A percentile compares a stretch with the other conserved stretches of the same genome.
phyloP scores from a whole-genome alignment of 176 grass and related monocot genomes.

The Poa annua region DNA sequence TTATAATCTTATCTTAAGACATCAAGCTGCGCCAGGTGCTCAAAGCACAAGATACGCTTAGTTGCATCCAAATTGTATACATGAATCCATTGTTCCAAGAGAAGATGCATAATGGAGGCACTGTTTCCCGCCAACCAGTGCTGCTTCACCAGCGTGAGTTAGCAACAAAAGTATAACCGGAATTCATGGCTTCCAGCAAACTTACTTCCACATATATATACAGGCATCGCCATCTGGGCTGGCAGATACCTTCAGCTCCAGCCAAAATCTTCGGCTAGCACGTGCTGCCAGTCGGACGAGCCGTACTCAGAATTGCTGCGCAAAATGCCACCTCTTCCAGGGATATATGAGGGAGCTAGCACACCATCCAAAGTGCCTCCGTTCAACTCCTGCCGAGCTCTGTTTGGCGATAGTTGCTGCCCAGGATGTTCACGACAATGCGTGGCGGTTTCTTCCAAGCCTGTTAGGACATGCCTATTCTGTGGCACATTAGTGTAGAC shows the following conservation, averaged over 20 bases:
- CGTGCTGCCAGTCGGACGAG: conserved; percentile 54
- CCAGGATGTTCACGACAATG: background rate
- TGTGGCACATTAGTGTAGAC: background rate
- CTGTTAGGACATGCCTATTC: conserved; percentile 12
- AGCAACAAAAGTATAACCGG: conserved; percentile 27
- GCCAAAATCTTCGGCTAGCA: conserved; percentile 44
- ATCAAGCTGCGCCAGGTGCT: background rate
- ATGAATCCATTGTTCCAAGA: conserved; percentile 5
- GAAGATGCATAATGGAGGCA: conserved; percentile 4
- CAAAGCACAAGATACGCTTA: background rate
- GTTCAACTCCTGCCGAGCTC: conserved; percentile 6
- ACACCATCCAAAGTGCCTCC: conserved; percentile 25
- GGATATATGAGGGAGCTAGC: background rate
- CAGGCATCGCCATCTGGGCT: background rate
- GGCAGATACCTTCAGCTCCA: conserved; percentile 36
- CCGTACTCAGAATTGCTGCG: conserved; percentile 23
- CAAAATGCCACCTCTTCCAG: conserved; percentile 29
- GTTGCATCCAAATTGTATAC: background rate
- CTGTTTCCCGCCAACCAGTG: background rate
- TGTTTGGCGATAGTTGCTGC: background rate
- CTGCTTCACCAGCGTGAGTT: conserved; percentile 22
- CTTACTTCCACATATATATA: conserved; percentile 33
- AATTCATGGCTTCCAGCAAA: conserved; percentile 11
- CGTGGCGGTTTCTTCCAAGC: conserved; percentile 33
- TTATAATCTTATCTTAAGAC: background rate